Conservation (phyloP, 768 basidiomycete genomes). For the Harrya chromipes region DNA sequence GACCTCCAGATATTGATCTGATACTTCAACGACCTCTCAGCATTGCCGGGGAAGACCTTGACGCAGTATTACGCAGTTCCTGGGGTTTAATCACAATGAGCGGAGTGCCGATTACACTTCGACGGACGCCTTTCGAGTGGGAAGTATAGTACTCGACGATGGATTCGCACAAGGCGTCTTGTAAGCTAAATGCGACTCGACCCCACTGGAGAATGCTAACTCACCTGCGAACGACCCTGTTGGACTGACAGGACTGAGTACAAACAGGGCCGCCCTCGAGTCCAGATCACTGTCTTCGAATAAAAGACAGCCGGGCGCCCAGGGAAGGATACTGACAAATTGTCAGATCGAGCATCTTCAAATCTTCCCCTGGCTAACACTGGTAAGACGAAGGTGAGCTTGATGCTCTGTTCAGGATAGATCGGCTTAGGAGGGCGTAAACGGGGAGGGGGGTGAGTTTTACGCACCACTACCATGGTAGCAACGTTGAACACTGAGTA, state of each 20-base stretch:
- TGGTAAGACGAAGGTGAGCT: conserved; percentile 78
- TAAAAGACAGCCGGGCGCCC: conserved; percentile 80
- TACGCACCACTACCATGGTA: too few species aligned
- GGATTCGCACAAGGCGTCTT: conserved; percentile 84
- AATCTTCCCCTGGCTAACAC: conserved; percentile 75
- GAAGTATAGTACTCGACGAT: conserved; percentile 91
- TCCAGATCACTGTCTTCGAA: conserved; percentile 88
- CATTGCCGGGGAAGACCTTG: too few species aligned
- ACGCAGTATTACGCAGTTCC: too few species aligned
- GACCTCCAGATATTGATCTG: too few species aligned
- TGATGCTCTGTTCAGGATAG: conserved; percentile 47
- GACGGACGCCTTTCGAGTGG: conserved; percentile 87
- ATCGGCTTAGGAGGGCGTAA: too few species aligned
- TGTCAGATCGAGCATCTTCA: conserved; percentile 62
- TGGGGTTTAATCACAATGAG: too few species aligned
- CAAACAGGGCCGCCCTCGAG: conserved; percentile 89
- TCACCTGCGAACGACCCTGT: conserved; percentile 79
- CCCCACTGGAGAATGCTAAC: not conserved
- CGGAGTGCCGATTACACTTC: conserved; percentile 84
- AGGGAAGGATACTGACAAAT: conserved; percentile 68
- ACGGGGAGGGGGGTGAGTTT: too few species aligned
- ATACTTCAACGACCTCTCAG: too few species aligned
- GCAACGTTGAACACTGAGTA: too few species aligned
- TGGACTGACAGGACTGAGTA: conserved; percentile 93
- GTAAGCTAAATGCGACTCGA: conserved; percentile 50